Base-by-base conservation (phyloP, 2,329 filamentous ascomycete species). In the Botrytis galanthina region DNA sequence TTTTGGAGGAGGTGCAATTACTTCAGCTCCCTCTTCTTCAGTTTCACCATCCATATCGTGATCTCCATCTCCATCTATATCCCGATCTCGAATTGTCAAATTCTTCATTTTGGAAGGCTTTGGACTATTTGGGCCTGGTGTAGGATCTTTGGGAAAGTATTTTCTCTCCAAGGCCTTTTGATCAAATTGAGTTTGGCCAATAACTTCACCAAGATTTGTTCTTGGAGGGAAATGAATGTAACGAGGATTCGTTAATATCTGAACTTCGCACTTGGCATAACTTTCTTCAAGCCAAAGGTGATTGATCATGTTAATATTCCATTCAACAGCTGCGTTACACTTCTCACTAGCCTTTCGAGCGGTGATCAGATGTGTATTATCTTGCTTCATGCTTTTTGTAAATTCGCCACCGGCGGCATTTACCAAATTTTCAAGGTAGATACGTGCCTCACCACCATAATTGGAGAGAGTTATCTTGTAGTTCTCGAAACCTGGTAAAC, bases 221-320 rank as follows among this genome's bases (percentile, higher is more conserved):
- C 94, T 89, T 18, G 88, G 87, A 26, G 96, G 96, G 77, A 98
- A 99, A 80, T 94, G 91, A 0, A 88, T 93, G 81, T 97, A 99
- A 75, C 92, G 91, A 14, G 88, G 85, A 70, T 93, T 89, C 6
- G 92, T 92, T 35, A 95, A 84, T 0, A 89, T 88, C 80, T 93
- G 92, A 73, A 92, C 85, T 79, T 92, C 88, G 84, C 94, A 97
- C 81, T 92, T 94, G 2, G 95, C 94, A 80, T 98, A 99, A 82
- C 94, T 97, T 80, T 99, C 96, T 82, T 99, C 96, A 63, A 99
- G 87, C 96, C 96, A 99, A 0, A 99, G 86, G 81, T 99, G 96
- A 81, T 98, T 99, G 78, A 97, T 86, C 78, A 97, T 92, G 73
- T 94, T 85, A 72, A 98, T 91, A 71, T 92, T 92, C 96, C 96